Evolutionary conservation across 2,329 filamentous ascomycete genomes (phyloP), one percentile per base, ranked within the genome.

Genomic region (Leptographium lundbergii): DNA sequence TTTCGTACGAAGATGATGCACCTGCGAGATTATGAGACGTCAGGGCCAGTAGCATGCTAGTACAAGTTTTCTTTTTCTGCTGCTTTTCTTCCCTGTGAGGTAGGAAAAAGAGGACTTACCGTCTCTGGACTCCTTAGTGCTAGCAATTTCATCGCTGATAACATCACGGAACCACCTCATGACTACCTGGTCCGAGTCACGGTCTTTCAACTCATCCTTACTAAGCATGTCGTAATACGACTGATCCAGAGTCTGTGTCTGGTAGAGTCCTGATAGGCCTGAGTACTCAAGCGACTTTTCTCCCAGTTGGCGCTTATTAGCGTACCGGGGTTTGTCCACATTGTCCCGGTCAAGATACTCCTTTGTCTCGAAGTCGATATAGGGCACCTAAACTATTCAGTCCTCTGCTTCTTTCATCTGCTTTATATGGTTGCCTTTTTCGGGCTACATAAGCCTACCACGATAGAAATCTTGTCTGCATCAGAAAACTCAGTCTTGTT

Each of bases 311-410:
- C 14, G 14, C 34, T 27, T 50, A 29, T 42, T 51, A 6, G 17
- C 14, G 25, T 34, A 50, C 17, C 56, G 48, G 3, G 24, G 22
- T 27, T 22, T 24, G 1, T 48, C 2, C 3, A 48, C 27, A 3
- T 25, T 22, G 22, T 48, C 4, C 2, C 36, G 55, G 3, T 53
- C 10, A 17, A 56, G 36, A 14, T 47, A 56, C 13, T n/a, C 4
- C 42, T 56, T 14, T 22, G 54, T 47, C 13, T 56, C 54, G 13
- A 57, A 42, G 42, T 57, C 56, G 19, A 57, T 42, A 32, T 57
- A 57, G 2, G 56, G 56, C 10, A 57, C 32, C 56, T 57, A 9
- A 6, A 19, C 3, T 3, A 22, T 3, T 45, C 10, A 51, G 11
- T 34, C 17, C 1, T 19, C 11, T n/a, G 17, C 45, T 10, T 25